Conservation (phyloP, 2,329 filamentous ascomycete species). For the Aureobasidium leucospermi region DNA sequence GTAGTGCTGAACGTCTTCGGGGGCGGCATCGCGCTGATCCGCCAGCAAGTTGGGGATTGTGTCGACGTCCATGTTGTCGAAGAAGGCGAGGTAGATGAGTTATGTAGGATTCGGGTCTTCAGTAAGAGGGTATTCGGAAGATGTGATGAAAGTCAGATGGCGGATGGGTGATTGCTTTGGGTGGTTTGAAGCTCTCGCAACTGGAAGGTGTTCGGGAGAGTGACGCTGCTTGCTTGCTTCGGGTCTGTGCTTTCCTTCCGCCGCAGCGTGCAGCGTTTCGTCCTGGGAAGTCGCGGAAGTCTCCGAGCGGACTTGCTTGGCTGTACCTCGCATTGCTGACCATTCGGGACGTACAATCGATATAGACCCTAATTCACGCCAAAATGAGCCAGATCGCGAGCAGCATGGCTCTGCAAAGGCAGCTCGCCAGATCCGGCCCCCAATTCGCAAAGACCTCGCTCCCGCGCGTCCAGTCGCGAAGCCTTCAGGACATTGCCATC, state of each 20-base stretch:
- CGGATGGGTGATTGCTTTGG: neutral
- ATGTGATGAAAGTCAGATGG: neutral
- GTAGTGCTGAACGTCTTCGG: constrained; percentile 77
- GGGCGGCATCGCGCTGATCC: constrained; percentile 80
- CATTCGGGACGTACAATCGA: constrained; percentile 1
- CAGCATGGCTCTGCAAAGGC: constrained; percentile 27
- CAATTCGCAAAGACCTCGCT: constrained; percentile 25
- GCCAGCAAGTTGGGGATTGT: constrained; percentile 86
- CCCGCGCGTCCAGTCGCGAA: constrained; percentile 33
- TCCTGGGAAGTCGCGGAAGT: neutral
- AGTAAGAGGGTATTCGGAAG: neutral
- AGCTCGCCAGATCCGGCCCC: constrained; percentile 25
- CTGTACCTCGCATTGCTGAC: constrained; percentile 13
- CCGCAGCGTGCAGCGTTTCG: neutral
- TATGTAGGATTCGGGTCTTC: neutral
- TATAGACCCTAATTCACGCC: neutral
- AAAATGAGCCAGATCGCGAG: constrained; percentile 14
- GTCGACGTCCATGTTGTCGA: constrained; percentile 65
- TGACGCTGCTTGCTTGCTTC: neutral
- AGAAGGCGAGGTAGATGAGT: neutral
- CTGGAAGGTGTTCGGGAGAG: neutral
- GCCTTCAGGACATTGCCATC: constrained; percentile 76
- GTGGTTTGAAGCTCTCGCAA: constrained; percentile 1
- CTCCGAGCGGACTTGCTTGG: constrained; percentile 8
- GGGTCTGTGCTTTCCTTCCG: neutral